Evolutionary conservation across 495 filamentous ascomycete species (phyloP).

Genomic region (Hyaloscypha bicolor): DNA sequence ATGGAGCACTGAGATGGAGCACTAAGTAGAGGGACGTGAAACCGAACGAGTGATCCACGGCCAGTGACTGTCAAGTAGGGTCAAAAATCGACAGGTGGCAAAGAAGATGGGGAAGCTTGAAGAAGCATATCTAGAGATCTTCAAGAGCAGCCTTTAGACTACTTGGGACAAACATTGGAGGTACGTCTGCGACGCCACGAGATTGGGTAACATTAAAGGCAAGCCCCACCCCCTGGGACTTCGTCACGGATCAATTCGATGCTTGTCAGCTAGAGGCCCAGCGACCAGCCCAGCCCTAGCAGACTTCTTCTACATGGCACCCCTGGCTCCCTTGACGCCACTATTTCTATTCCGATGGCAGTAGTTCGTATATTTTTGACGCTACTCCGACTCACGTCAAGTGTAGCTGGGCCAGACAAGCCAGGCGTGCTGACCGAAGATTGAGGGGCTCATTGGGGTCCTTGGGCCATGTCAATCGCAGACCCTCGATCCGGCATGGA

Average conservation of each 20-base stretch:
- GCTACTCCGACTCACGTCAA: conserved; percentile 12
- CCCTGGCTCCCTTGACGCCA: conserved; percentile 26
- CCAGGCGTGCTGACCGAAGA: conserved; percentile 1
- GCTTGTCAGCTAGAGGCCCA: conserved; percentile 30
- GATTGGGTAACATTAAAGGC: conserved; percentile 31
- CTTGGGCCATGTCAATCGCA: neutral
- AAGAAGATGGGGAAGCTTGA: conserved; percentile 25
- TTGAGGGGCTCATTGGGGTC: conserved; percentile 1
- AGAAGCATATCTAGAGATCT: conserved; percentile 28
- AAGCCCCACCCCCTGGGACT: conserved; percentile 22
- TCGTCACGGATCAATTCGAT: conserved; percentile 31
- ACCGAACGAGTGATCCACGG: conserved; percentile 6
- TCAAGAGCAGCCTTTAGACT: conserved; percentile 16
- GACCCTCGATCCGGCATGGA: neutral
- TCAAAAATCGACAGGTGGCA: conserved; percentile 10
- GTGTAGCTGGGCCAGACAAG: conserved; percentile 7
- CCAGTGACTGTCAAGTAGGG: neutral
- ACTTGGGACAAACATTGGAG: conserved; percentile 26
- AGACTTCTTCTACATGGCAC: conserved; percentile 26
- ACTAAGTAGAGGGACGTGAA: conserved; percentile 1
- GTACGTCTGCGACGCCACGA: conserved; percentile 32
- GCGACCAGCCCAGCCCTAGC: conserved; percentile 31
- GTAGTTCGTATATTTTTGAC: conserved; percentile 26
- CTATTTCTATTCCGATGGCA: conserved; percentile 26
- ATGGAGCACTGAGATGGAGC: neutral